Conservation (phyloP, 2,329 filamentous ascomycete species). For the Apiospora malaysiana region DNA sequence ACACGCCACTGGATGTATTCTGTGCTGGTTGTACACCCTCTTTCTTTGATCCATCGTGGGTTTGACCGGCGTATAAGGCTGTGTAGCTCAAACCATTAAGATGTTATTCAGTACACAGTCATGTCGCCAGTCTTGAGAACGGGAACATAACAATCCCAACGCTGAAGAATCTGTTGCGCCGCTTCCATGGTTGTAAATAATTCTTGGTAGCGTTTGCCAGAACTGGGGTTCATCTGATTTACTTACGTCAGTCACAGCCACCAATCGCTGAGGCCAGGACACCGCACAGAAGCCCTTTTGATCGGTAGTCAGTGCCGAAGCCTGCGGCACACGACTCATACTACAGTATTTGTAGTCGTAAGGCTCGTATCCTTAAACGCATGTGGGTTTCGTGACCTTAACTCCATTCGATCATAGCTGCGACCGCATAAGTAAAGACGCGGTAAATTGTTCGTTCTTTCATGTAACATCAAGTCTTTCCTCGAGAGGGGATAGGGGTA, state of each 20-base stretch:
- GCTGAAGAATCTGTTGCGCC: background rate
- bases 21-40: no score
- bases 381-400: background rate
- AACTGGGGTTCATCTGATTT: background rate
- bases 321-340: background rate
- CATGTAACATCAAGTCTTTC: no score
- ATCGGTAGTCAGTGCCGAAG: background rate
- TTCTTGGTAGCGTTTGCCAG: background rate
- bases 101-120: background rate
- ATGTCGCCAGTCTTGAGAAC: background rate
- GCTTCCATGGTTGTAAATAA: background rate
- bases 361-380: background rate
- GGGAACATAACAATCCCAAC: background rate
- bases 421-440: no score
- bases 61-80: background rate
- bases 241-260: background rate
- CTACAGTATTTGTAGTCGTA: background rate
- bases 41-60: no score
- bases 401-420: no score
- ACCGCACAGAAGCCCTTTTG: background rate
- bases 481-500: no score
- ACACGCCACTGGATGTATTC: background rate
- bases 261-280: background rate
- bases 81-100: background rate
- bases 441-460: no score